These are phyloP conservation scores for Trypanosoma platydactyli DNA, from an alignment of 208 protist genomes.

Conservation along the genomic window DNA sequence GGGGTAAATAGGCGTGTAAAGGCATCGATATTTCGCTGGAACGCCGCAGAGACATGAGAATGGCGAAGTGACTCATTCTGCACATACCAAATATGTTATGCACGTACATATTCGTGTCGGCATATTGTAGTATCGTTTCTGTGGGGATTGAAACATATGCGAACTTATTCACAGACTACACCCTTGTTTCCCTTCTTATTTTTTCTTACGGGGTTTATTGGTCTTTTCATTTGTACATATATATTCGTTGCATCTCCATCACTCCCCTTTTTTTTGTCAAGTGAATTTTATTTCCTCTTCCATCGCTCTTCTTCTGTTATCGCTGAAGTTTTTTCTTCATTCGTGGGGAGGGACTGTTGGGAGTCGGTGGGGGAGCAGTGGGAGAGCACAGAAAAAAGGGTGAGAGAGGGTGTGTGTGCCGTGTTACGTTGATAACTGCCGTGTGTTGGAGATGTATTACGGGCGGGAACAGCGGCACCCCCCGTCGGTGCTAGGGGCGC, in stretches of 20 bases:
- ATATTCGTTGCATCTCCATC: not conserved
- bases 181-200: constrained; percentile 11
- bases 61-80: not conserved
- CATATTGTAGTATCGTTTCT: not conserved
- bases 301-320: not conserved
- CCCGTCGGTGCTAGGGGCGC: constrained; percentile 42
- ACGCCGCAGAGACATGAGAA: constrained; percentile 54
- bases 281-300: too few relatives aligned
- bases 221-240: not conserved
- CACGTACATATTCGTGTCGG: not conserved
- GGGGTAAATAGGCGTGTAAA: constrained; percentile 58
- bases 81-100: not conserved
- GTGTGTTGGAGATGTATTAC: constrained; percentile 21
- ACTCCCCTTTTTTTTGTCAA: not conserved
- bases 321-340: constrained; percentile 9
- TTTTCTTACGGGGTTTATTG: constrained; percentile 18
- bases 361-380: too few relatives aligned
- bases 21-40: constrained; percentile 69
- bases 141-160: too few relatives aligned
- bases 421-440: too few relatives aligned
- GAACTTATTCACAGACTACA: too few relatives aligned
- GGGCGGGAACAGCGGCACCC: constrained; percentile 16
- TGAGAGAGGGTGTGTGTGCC: not conserved
- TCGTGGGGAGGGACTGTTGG: too few relatives aligned
- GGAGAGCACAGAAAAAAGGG: constrained; percentile 10